Conservation (phyloP, 768 basidiomycete genomes). For the Leccinum aurantiacum region DNA sequence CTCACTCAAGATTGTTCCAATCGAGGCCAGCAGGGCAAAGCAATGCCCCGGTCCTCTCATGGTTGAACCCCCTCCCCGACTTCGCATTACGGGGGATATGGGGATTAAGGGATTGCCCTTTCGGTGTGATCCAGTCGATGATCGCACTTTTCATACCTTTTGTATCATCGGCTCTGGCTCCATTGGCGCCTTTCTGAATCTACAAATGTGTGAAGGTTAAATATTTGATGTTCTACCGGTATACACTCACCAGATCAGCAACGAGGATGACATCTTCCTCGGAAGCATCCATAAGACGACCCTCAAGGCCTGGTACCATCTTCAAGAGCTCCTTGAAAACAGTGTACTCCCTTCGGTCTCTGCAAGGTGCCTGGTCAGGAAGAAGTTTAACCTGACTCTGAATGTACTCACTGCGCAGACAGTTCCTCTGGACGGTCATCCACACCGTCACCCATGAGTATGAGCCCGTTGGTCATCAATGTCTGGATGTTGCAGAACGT, state of each 20-base stretch:
- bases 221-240: background rate
- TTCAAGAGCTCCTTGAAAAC: conserved; percentile 1
- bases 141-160: too few relatives aligned
- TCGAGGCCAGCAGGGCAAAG: background rate
- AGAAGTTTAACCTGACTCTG: background rate
- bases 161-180: too few relatives aligned
- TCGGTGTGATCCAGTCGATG: too few relatives aligned
- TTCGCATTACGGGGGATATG: too few relatives aligned
- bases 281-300: background rate
- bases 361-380: background rate
- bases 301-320: background rate
- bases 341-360: background rate
- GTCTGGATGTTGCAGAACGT: background rate
- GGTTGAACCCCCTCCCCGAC: too few relatives aligned
- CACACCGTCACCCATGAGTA: background rate
- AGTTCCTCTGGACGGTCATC: background rate
- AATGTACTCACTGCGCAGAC: background rate
- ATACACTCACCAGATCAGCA: background rate
- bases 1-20: too few relatives aligned
- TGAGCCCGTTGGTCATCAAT: background rate
- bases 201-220: background rate
- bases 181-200: too few relatives aligned
- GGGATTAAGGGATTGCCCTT: too few relatives aligned
- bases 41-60: background rate
- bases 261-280: background rate